A percentile compares a stretch with the other conserved stretches of the same genome.
Evolutionary conservation across 2,329 filamentous ascomycete genomes (phyloP).

Genomic region (Alternaria sp.): DNA sequence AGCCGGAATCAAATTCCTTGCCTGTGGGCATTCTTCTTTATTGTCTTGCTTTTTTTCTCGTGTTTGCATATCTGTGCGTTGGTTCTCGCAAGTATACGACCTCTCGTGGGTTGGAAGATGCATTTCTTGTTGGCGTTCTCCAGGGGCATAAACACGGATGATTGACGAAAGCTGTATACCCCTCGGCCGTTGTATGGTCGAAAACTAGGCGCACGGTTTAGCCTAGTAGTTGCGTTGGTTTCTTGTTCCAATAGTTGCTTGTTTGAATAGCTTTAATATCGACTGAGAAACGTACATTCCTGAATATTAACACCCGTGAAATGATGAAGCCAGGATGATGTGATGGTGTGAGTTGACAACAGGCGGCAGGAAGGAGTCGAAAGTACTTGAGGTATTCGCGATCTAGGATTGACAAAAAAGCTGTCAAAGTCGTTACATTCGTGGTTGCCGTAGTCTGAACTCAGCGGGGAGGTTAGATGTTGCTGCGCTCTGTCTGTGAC

Average conservation of each 20-base stretch:
- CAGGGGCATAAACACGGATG: background rate
- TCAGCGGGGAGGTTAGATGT: background rate
- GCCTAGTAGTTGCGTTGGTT: background rate
- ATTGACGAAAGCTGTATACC: constrained; percentile 3
- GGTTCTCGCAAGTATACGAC: background rate
- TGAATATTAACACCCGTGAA: background rate
- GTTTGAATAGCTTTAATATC: background rate
- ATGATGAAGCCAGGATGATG: background rate
- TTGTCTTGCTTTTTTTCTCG: background rate
- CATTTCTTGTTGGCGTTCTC: constrained; percentile 3
- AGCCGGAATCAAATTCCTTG: background rate
- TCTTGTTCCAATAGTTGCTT: background rate
- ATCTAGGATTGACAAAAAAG: background rate
- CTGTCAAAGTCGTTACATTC: background rate
- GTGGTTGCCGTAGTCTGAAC: background rate
- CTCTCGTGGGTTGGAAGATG: background rate
- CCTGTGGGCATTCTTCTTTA: background rate
- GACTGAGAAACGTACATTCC: background rate
- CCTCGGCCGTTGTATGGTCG: background rate
- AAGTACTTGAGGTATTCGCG: background rate
- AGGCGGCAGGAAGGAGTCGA: background rate
- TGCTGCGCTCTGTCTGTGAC: background rate
- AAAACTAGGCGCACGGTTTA: background rate
- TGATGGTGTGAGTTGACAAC: background rate
- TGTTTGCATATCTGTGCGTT: constrained; percentile 3